Percentiles rank a stretch among this genome's conserved stretches.
These are phyloP conservation scores for Cercospora zeae-maydis DNA, from an alignment of 2,329 filamentous ascomycete species.

Conservation along the genomic window DNA sequence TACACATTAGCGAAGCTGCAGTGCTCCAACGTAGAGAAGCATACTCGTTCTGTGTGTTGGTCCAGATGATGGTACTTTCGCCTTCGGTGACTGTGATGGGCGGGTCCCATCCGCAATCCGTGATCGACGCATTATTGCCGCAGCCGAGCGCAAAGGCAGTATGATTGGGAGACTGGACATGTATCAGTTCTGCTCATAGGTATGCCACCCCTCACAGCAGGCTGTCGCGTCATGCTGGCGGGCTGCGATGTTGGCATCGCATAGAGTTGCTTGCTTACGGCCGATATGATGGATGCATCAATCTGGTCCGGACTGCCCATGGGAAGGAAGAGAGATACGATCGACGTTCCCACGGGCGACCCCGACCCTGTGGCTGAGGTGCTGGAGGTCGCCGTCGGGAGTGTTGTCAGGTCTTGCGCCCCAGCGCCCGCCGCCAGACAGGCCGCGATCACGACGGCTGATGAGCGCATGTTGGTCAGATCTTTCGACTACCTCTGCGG, in stretches of 20 bases:
- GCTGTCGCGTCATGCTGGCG: not conserved
- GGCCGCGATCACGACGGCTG: not conserved
- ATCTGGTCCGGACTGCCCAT: conserved; percentile 23
- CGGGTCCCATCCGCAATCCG: conserved; percentile 25
- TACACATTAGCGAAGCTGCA: not conserved
- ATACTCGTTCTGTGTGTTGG: conserved; percentile 21
- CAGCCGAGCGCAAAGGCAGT: conserved; percentile 32
- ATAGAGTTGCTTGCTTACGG: conserved; percentile 12
- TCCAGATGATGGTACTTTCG: conserved; percentile 27
- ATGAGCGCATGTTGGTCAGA: not conserved
- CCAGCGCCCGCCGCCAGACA: conserved; percentile 10
- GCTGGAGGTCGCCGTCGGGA: not conserved
- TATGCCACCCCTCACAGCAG: not conserved
- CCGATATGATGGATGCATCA: conserved; percentile 23
- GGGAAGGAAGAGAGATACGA: conserved; percentile 21
- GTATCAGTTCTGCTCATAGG: not conserved
- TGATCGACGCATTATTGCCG: conserved; percentile 13
- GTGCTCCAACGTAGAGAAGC: not conserved
- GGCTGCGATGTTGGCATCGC: not conserved
- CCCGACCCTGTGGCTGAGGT: conserved; percentile 1
- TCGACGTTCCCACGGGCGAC: conserved; percentile 3
- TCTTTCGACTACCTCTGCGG: not conserved
- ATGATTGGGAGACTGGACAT: conserved; percentile 20
- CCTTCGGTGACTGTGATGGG: conserved; percentile 34
- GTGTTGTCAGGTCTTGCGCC: conserved; percentile 12